Conservation (phyloP, 257 asterid genomes). For the Solanum peruvianum region DNA sequence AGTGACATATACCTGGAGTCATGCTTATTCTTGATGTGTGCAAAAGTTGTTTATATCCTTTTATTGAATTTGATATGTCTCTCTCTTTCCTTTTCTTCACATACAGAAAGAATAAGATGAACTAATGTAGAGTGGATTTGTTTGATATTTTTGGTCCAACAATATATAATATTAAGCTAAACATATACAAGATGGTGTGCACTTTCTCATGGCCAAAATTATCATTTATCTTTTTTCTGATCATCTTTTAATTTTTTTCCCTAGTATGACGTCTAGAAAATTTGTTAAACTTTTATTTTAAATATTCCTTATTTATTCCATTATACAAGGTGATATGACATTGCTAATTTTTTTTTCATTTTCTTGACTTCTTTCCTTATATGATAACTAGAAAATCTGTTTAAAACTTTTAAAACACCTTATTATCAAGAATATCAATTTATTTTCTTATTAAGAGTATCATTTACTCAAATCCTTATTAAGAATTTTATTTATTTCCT, state of each 20-base stretch:
- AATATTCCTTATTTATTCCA: neutral
- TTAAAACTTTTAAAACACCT: too few species aligned
- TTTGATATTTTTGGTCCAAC: neutral
- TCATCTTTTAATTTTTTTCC: neutral
- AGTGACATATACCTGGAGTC: neutral
- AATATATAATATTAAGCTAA: neutral
- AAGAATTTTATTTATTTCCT: too few species aligned
- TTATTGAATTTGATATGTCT: neutral
- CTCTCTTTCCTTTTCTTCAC: neutral
- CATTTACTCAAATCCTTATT: too few species aligned
- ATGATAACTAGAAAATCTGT: too few species aligned
- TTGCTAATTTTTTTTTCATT: neutral
- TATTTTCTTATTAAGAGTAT: too few species aligned
- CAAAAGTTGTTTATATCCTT: neutral
- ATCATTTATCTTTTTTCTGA: neutral
- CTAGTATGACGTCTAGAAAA: neutral
- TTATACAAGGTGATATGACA: neutral
- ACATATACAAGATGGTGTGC: neutral
- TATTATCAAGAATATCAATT: too few species aligned
- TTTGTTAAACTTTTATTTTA: neutral
- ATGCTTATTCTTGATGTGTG: neutral
- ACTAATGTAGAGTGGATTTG: neutral
- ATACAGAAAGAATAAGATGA: neutral
- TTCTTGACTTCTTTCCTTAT: too few species aligned
- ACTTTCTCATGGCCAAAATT: neutral